Conservation (phyloP, 2,329 filamentous ascomycete genomes). For the Ophiostoma tasmaniense region DNA sequence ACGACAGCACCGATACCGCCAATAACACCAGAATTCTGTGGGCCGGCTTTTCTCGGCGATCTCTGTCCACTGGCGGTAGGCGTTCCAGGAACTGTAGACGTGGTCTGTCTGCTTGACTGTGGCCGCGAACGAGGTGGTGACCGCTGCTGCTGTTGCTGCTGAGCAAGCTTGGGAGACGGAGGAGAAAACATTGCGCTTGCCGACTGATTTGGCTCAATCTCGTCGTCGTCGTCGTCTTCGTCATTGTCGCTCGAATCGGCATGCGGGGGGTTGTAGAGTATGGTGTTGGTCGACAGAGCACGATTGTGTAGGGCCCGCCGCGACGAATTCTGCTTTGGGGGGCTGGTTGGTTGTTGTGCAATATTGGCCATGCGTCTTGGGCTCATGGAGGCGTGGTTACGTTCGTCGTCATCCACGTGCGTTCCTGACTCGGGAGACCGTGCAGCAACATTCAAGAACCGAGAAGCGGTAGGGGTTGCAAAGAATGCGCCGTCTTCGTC, state of each 20-base stretch:
- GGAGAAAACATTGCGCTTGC: constrained; percentile 30
- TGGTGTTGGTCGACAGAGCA: constrained; percentile 72
- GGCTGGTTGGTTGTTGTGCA: neutral
- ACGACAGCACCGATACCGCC: constrained; percentile 19
- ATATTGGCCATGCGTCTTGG: constrained; percentile 4
- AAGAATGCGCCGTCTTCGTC: constrained; percentile 45
- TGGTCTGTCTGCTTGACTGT: constrained; percentile 34
- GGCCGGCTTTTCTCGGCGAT: constrained; percentile 40
- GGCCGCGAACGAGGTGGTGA: constrained; percentile 27
- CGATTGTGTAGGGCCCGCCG: constrained; percentile 50
- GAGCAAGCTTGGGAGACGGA: constrained; percentile 30
- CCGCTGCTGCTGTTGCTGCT: constrained; percentile 19
- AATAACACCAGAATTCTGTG: constrained; percentile 26
- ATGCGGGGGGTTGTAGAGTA: constrained; percentile 63
- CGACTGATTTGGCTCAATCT: constrained; percentile 1
- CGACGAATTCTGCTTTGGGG: constrained; percentile 10
- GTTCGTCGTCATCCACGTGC: neutral
- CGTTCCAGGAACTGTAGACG: constrained; percentile 30
- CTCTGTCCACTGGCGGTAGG: constrained; percentile 28
- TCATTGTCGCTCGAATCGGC: constrained; percentile 23
- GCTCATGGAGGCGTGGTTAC: neutral
- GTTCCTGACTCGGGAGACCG: constrained; percentile 20
- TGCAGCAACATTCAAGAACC: constrained; percentile 18
- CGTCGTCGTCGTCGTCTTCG: constrained; percentile 6
- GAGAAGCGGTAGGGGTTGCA: constrained; percentile 38